These are phyloP conservation scores for Pestalotiopsis sp. DNA, from an alignment of 2,329 filamentous ascomycete species.

Conservation along the genomic window DNA sequence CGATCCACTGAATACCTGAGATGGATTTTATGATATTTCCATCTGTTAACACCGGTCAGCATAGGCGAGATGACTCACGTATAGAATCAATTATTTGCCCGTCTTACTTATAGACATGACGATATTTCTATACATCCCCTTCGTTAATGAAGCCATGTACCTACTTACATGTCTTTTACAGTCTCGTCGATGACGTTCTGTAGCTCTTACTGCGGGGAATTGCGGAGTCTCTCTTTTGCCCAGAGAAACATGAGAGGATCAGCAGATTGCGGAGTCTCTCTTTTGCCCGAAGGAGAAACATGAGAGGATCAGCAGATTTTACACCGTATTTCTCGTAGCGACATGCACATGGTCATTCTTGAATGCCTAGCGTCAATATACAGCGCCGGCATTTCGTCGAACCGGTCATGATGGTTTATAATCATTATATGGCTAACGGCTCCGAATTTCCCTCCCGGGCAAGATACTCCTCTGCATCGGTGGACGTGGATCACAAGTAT, in stretches of 20 bases:
- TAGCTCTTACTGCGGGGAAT: not conserved
- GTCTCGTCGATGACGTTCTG: not conserved
- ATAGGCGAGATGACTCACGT: not conserved
- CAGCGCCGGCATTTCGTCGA: too few species aligned
- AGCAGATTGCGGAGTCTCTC: not conserved
- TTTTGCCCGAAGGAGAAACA: not conserved
- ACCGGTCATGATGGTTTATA: too few species aligned
- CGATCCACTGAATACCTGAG: not conserved
- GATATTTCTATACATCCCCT: not conserved
- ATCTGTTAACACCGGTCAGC: not conserved
- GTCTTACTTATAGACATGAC: not conserved
- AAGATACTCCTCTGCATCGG: too few species aligned
- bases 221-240: not conserved
- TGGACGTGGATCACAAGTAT: too few species aligned
- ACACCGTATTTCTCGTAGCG: too few species aligned
- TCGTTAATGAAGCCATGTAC: not conserved
- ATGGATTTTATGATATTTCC: not conserved
- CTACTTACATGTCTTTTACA: not conserved
- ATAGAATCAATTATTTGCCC: not conserved
- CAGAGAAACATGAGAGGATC: not conserved
- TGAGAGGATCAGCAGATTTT: not conserved
- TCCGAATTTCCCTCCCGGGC: too few species aligned
- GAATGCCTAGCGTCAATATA: too few species aligned
- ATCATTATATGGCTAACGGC: too few species aligned
- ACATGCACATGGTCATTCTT: too few species aligned